Evolutionary conservation across 441 rosid species (phyloP).

Genomic region (Populus trichocarpa): DNA sequence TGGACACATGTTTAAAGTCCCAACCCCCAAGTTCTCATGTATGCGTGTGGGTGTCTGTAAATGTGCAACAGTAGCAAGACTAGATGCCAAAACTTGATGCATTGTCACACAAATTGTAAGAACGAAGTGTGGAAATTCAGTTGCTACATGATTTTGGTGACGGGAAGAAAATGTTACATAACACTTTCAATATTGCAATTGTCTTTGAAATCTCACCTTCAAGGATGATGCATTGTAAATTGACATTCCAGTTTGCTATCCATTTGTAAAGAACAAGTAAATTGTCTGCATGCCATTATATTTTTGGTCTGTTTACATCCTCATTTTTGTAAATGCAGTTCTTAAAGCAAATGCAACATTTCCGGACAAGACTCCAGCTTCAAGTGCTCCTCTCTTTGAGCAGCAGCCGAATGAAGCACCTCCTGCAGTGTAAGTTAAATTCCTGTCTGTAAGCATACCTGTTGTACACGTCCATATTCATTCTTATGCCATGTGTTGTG

Average conservation of each 20-base stretch:
- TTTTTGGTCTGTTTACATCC: neutral
- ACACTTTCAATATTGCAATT: neutral
- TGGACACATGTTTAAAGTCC: neutral
- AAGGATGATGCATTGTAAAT: neutral
- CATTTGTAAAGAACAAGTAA: neutral
- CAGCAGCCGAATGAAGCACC: conserved; percentile 67
- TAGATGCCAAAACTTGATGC: neutral
- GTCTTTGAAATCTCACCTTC: neutral
- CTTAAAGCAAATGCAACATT: conserved; percentile 69
- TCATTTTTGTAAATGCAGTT: conserved; percentile 47
- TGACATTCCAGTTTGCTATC: neutral
- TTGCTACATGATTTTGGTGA: neutral
- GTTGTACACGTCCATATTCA: neutral
- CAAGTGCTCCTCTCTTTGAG: conserved; percentile 59
- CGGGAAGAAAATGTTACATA: neutral
- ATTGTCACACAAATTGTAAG: neutral
- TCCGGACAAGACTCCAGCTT: conserved; percentile 62
- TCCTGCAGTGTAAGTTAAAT: conserved; percentile 52
- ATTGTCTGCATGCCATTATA: neutral
- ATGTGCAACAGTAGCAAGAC: neutral
- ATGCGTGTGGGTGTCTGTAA: neutral
- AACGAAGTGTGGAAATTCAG: neutral
- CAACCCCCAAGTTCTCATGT: neutral
- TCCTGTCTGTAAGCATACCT: neutral
- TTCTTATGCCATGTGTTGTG: neutral